Percentiles rank a stretch among this genome's conserved stretches.
These are phyloP conservation scores for Peterozyma xylosa DNA, from an alignment of 805 yeast species.

Conservation along the genomic window DNA sequence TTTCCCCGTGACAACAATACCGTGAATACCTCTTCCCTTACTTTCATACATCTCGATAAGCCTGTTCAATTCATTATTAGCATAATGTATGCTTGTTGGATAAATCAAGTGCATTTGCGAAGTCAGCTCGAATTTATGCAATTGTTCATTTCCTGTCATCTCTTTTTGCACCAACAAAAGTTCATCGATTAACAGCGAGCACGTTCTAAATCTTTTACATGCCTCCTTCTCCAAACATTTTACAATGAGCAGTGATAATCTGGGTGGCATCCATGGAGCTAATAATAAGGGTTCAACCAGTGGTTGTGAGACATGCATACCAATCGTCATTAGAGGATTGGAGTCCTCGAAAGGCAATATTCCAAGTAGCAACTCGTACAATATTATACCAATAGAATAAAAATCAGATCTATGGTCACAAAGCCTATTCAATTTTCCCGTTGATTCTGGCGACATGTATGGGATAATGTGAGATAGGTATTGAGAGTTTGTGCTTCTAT, in stretches of 20 bases:
- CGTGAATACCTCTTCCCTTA: conserved; percentile 15
- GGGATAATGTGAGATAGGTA: conserved; percentile 32
- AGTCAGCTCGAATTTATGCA: too few relatives aligned
- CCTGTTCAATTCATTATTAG: conserved; percentile 16
- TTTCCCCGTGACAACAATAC: conserved; percentile 30
- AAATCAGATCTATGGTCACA: conserved; percentile 42
- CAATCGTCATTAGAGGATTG: conserved; percentile 28
- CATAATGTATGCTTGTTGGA: conserved; percentile 22
- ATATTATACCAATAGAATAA: conserved; percentile 40
- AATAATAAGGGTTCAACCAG: conserved; percentile 32
- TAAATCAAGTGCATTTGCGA: conserved; percentile 11
- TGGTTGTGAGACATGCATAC: conserved; percentile 30
- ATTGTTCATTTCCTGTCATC: conserved; percentile 11
- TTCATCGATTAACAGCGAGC: conserved; percentile 27
- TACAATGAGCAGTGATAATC: conserved; percentile 31
- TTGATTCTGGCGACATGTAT: conserved; percentile 43
- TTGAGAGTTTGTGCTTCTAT: conserved; percentile 30
- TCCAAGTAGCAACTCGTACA: conserved; percentile 41
- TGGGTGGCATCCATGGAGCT: conserved; percentile 21
- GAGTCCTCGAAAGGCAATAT: conserved; percentile 33
- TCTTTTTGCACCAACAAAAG: conserved; percentile 19
- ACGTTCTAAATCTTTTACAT: conserved; percentile 27
- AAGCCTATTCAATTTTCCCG: conserved; percentile 27
- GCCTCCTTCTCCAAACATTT: conserved; percentile 34
- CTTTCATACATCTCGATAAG: conserved; percentile 16